Evolutionary conservation across 2,329 filamentous ascomycete species (phyloP).

Genomic region (Corniculantispora saksenae): DNA sequence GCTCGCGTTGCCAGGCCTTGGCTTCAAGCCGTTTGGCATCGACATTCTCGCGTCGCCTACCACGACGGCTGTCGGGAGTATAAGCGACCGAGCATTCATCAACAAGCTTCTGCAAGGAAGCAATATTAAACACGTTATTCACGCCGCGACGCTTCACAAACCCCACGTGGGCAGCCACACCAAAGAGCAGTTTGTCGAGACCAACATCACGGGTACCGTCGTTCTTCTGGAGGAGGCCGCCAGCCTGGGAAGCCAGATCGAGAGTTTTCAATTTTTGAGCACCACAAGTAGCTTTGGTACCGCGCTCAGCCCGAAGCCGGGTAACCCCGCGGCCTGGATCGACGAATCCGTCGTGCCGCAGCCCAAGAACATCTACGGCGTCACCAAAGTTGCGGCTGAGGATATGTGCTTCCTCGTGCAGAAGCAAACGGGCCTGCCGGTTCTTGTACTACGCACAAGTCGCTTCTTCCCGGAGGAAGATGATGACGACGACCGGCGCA

Average conservation of each 20-base stretch:
- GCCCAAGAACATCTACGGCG: slow-evolving; percentile 52
- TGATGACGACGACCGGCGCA: slow-evolving; percentile 44
- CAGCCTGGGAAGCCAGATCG: slow-evolving; percentile 26
- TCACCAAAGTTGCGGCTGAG: slow-evolving; percentile 50
- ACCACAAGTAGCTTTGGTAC: slow-evolving; percentile 48
- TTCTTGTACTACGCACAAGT: slow-evolving; percentile 46
- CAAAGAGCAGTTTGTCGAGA: slow-evolving; percentile 45
- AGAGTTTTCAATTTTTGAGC: slow-evolving; percentile 47
- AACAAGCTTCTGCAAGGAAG: slow-evolving; percentile 32
- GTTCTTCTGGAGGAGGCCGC: slow-evolving; percentile 43
- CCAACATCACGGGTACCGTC: slow-evolving; percentile 47
- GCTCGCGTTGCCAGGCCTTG: slow-evolving; percentile 40
- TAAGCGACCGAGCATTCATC: slow-evolving; percentile 39
- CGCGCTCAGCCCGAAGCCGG: slow-evolving; percentile 38
- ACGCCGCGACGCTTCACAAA: slow-evolving; percentile 50
- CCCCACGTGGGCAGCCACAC: slow-evolving; percentile 47
- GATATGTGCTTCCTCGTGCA: slow-evolving; percentile 47
- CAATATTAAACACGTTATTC: slow-evolving; percentile 42
- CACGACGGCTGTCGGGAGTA: slow-evolving; percentile 38
- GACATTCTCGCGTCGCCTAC: slow-evolving; percentile 42
- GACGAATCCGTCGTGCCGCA: slow-evolving; percentile 41
- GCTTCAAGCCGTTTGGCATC: slow-evolving; percentile 44
- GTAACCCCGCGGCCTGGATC: slow-evolving; percentile 45
- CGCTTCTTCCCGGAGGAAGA: slow-evolving; percentile 52
- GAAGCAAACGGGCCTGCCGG: slow-evolving; percentile 39